These are phyloP conservation scores for Mycena metata DNA, from an alignment of 768 basidiomycete genomes.

Conservation along the genomic window DNA sequence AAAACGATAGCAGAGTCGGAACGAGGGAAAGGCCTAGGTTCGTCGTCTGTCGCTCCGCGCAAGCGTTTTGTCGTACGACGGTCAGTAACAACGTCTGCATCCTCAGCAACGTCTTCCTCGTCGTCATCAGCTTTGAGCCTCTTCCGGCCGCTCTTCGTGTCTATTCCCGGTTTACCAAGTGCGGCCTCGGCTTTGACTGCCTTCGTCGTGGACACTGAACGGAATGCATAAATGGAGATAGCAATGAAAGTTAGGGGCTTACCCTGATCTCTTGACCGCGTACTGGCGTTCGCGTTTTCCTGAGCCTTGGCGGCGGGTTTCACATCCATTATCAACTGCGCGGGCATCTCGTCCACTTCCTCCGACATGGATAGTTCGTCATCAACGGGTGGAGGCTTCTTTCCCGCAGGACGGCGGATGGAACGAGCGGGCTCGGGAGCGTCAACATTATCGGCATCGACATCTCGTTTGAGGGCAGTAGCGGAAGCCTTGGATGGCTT, in stretches of 20 bases:
- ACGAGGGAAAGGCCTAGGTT: slow-evolving; percentile 7
- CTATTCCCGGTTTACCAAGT: neutral
- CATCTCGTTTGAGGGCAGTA: neutral
- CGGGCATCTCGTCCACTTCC: slow-evolving; percentile 21
- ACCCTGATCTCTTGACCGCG: slow-evolving; percentile 4
- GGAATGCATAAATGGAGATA: neutral
- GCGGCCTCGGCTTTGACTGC: neutral
- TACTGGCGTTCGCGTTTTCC: neutral
- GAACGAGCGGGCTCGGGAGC: slow-evolving; percentile 10
- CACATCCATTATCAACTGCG: neutral
- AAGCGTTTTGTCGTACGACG: slow-evolving; percentile 28
- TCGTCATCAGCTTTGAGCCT: slow-evolving; percentile 21
- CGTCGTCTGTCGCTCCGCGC: slow-evolving; percentile 6
- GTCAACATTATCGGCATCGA: neutral
- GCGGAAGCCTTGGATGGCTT: slow-evolving; percentile 2
- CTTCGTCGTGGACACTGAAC: neutral
- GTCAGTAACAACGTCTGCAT: slow-evolving; percentile 19
- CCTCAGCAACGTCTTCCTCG: slow-evolving; percentile 11
- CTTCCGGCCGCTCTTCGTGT: slow-evolving; percentile 18
- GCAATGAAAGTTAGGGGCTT: neutral
- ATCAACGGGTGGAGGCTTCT: neutral
- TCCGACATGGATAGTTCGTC: slow-evolving; percentile 16
- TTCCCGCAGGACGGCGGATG: slow-evolving; percentile 6
- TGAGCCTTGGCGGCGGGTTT: slow-evolving; percentile 8
- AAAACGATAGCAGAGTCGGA: slow-evolving; percentile 25